Evolutionary conservation across 169 alveolate species (phyloP).

Genomic region (Eimeria sp.): DNA sequence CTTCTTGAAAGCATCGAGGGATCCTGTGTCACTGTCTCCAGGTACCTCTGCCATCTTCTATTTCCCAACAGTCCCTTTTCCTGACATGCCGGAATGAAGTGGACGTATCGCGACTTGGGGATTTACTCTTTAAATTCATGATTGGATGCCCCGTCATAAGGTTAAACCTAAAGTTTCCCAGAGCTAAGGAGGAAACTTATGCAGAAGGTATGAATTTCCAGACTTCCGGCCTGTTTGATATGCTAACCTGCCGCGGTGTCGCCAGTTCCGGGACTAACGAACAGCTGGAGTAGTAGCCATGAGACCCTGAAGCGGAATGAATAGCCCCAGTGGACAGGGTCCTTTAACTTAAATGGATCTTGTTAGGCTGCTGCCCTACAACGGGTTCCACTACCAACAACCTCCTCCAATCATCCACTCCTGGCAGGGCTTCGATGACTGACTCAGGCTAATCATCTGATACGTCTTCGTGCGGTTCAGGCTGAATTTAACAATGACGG

Average conservation of each 20-base stretch:
- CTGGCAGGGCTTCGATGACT: background rate
- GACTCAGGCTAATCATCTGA: background rate
- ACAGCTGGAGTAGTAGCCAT: background rate
- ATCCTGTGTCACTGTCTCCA: background rate
- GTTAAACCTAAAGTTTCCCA: background rate
- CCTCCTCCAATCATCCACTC: background rate
- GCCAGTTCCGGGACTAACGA: background rate
- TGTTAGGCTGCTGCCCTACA: background rate
- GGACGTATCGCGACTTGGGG: background rate
- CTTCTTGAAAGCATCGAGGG: background rate
- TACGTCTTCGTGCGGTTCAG: background rate
- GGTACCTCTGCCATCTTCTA: background rate
- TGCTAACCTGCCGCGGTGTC: background rate
- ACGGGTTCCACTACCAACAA: background rate
- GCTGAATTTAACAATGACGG: background rate
- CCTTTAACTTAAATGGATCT: background rate
- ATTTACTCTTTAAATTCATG: background rate
- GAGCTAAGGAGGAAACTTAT: background rate
- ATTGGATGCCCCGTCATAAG: background rate
- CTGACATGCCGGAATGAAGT: background rate
- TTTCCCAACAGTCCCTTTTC: background rate
- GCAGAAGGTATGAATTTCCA: conserved; percentile 33
- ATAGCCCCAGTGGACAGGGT: background rate
- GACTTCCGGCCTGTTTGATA: background rate
- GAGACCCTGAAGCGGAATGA: background rate